phyloP scores from a whole-genome alignment of 768 basidiomycete species.

The Rickenella mellea region DNA sequence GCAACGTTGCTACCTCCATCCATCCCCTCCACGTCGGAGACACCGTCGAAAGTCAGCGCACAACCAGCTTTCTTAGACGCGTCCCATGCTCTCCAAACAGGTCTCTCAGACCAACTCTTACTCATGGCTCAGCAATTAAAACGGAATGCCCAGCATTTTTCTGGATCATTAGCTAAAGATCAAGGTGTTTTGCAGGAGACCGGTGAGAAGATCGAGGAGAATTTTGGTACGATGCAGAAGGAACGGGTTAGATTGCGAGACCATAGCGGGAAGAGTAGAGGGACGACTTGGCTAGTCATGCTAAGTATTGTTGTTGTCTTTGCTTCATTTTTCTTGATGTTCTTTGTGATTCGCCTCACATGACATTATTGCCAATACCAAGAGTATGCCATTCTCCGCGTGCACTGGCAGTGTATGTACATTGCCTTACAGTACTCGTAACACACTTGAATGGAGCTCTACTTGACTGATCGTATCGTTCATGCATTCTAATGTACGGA shows the following conservation, averaged over 20 bases:
- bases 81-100: constrained; percentile 59
- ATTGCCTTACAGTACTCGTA: too few relatives aligned
- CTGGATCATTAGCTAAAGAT: constrained; percentile 63
- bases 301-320: constrained; percentile 56
- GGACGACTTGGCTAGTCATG: constrained; percentile 66
- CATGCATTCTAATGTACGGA: too few relatives aligned
- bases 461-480: too few relatives aligned
- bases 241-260: constrained; percentile 48
- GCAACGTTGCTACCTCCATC: constrained; percentile 24
- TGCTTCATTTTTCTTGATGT: constrained; percentile 61
- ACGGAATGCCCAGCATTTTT: constrained; percentile 73
- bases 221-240: constrained; percentile 58
- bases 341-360: constrained; percentile 62
- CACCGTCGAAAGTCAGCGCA: constrained; percentile 11
- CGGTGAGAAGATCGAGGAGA: constrained; percentile 64
- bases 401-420: too few relatives aligned
- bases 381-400: too few relatives aligned
- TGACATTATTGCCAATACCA: too few relatives aligned
- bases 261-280: constrained; percentile 51
- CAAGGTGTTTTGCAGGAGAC: constrained; percentile 58
- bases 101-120: constrained; percentile 65
- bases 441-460: too few relatives aligned
- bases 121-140: constrained; percentile 86
- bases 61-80: constrained; percentile 37
- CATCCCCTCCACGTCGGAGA: constrained; percentile 17